phyloP scores from a whole-genome alignment of 169 alveolate species.

The Theileria annulata region DNA sequence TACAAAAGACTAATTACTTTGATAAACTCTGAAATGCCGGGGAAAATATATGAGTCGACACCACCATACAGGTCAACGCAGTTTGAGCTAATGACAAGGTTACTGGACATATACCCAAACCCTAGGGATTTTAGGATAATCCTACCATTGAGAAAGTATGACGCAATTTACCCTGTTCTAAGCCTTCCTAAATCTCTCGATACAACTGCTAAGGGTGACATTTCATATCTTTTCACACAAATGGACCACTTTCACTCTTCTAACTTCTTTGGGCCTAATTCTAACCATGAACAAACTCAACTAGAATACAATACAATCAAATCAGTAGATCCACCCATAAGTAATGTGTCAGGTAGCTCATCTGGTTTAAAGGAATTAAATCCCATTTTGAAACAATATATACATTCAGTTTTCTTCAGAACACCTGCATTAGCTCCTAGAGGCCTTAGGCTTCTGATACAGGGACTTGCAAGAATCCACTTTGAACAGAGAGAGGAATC shows the following conservation, averaged over 20 bases:
- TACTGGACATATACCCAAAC: constrained; percentile 66
- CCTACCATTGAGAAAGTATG: constrained; percentile 57
- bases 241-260: constrained; percentile 34
- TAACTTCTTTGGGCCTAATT: constrained; percentile 32
- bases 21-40: constrained; percentile 58
- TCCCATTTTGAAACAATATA: constrained; percentile 63
- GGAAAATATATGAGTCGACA: constrained; percentile 69
- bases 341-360: not conserved
- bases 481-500: constrained; percentile 76
- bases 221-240: constrained; percentile 23
- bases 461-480: constrained; percentile 73
- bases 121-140: constrained; percentile 59
- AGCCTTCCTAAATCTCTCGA: not conserved
- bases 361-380: constrained; percentile 53
- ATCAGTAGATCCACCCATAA: not conserved
- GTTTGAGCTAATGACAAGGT: constrained; percentile 73
- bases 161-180: constrained; percentile 43
- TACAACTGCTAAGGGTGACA: not conserved
- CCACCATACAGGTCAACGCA: constrained; percentile 78
- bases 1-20: constrained; percentile 62
- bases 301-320: not conserved
- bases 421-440: constrained; percentile 80
- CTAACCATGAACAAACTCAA: not conserved
- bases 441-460: constrained; percentile 70
- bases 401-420: constrained; percentile 74